Evolutionary conservation across 805 yeast species (phyloP), one percentile per base, ranked within the genome.

Genomic region (Yamadazyma paraphyllophila): DNA sequence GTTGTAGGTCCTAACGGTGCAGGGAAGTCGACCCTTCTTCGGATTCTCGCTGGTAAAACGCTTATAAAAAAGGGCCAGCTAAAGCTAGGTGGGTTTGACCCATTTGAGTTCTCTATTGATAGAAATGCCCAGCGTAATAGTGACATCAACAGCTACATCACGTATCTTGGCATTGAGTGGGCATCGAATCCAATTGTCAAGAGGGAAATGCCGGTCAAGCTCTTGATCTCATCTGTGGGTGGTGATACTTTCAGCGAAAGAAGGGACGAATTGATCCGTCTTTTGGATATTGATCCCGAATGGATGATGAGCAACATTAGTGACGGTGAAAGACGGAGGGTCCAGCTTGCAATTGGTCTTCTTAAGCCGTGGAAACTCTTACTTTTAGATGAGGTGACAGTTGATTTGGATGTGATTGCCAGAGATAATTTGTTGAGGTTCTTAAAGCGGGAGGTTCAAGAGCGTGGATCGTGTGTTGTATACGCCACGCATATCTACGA

Each of bases 401-500:
- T 94, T 24, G 99, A 94, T 63, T 74, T 94, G 54, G 99, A 94
- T 60, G 99, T 94, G 6, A 74, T 94, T 40, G 98, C 91, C 2
- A 76, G 99, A 55, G 80, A 82, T 29, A 74, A 88, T 44, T 68
- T 94, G 41, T 69, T 94, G 50, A 69, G 74, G 1, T 94, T 88
- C 60, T 69, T 94, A 55, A 76, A 75, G 52, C 59, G 66, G n/a
- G 99, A 94, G 61, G 88, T 97, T 4, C 71, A 69, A 40, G 60
- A 68, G 0, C 74, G 98, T 48, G 66, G 76, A 14, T 82, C 95
- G 49, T 81, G 90, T 39, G 88, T 94, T 31, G 82, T 92, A 3
- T 94, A 94, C 61, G 94, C 98, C 2, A 94, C 99, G 0, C 99
- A 94, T 59, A 94, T 94, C 39, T 94, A 94, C 63, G 99, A 94